Base-by-base conservation (phyloP, 148 eudicot species). In the Rhododendron mucronatum region DNA sequence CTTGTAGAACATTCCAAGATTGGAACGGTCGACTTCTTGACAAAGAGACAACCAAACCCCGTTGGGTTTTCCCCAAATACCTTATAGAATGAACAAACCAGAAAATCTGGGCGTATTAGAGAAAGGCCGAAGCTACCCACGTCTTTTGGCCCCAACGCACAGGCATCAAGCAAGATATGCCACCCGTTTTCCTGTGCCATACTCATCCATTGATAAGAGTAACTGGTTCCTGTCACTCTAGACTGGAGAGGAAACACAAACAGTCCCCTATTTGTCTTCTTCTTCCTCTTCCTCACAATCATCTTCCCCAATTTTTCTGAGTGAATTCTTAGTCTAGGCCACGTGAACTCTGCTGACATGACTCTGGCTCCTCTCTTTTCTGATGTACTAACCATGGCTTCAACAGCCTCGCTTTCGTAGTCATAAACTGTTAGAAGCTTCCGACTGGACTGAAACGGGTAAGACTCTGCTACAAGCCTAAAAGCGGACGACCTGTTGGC, bases 121-220 rank as follows among this genome's bases (percentile, higher is more conserved):
- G 99, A 95, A 47, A 95, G 92, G 30, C 98, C 99, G 23, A 97
- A 93, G 85, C 98, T 95, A 73, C 92, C 93, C 98, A 97, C 94
- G 86, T 95, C 99, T 83, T 97, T 97, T 7, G 99, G 98, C n/a
- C 98, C 96, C 41, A 97, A 90, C 33, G 99, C 96, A 78, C 98
- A 95, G 44, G 96, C 95, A 84, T 97, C 99, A 37, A 97, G 93
- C 90, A 97, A 85, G 80, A 97, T 94, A 86, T 97, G 98, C 99
- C 99, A 97, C 50, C 98, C 97, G 84, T 97, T 88, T 71, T 95
- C 98, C 78, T 94, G 98, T 15, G 99, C 99, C 83, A 89, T 82
- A 45, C 88, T 93, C 98, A 97, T 97, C 99, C 99, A 97, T 48
- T 95, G 98, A 79, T 94, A 95, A n/a, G 99, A 97, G 83, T 97